Conservation (phyloP, 176 grass and related monocot species). For the Phoenix roebelenii region DNA sequence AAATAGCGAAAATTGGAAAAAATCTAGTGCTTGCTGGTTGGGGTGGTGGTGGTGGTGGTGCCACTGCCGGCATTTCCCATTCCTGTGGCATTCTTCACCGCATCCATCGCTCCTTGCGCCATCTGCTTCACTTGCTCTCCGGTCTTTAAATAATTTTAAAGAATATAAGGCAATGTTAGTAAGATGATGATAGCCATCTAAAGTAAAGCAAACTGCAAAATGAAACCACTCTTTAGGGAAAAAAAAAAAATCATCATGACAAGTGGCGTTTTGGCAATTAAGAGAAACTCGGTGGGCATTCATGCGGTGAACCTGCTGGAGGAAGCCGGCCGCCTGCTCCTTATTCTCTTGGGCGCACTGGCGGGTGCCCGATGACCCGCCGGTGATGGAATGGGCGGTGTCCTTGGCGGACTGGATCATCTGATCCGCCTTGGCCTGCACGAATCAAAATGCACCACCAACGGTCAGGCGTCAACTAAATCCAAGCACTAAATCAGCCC, state of each 20-base stretch:
- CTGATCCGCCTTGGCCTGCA: constrained; percentile 16
- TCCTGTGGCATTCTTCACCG: neutral
- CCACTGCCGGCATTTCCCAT: constrained; percentile 1
- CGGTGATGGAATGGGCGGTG: constrained; percentile 7
- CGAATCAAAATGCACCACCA: neutral
- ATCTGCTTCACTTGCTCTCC: constrained; percentile 4
- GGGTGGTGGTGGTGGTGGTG: neutral
- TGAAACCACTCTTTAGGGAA: too few species aligned
- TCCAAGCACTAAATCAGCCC: neutral
- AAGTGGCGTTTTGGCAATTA: neutral
- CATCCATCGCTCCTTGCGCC: neutral
- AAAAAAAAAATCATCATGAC: too few species aligned
- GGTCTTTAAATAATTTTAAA: neutral
- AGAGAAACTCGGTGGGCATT: too few species aligned
- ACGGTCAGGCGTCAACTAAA: neutral
- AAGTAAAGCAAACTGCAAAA: too few species aligned
- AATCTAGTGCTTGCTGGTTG: neutral
- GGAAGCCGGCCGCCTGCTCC: neutral
- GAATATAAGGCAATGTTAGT: neutral
- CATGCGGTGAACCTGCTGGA: neutral
- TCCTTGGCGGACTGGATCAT: constrained; percentile 13
- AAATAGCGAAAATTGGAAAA: too few species aligned
- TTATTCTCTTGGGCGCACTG: constrained; percentile 20
- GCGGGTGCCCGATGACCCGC: neutral
- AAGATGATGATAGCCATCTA: neutral